Base-by-base conservation (phyloP, 306 rosid genomes). In the Cercis canadensis region DNA sequence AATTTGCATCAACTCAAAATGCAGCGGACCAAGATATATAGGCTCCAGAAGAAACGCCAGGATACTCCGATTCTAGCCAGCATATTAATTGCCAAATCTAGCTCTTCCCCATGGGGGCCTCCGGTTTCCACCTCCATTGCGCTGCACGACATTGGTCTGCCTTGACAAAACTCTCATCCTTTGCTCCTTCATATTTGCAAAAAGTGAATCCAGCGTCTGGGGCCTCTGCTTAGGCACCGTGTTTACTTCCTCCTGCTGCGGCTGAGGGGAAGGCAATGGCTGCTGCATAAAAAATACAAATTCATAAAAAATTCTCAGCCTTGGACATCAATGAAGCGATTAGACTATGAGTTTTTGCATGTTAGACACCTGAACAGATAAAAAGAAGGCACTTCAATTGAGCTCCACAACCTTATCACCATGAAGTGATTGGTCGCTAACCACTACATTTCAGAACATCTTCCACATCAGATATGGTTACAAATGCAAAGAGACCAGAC, bases 101-200 rank as follows among this genome's bases (percentile, higher is more conserved):
- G 76, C 92, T 73, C 97, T 85, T 77, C 87, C 83, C 94, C 92
- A 81, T 1, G 83, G 94, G 6, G 79, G 86, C 85, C 86, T 88
- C 55, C 84, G 74, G 34, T 44, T 75, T 46, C 86, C 86, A 58
- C 80, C 79, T 31, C 83, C 85, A 57, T 72, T 81, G 49, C 81
- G 84, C 70, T 24, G 87, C 64, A 54, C 79, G 9, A 32, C 70
- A 73, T 73, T 78, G 71, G 75, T 88, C 78, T 80, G 88, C 74
- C 76, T 89, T 32, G 96, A 75, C 24, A 71, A 62, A 7, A 46
- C 73, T 71, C 78, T 90, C 89, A 88, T 71, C 75, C 98, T 89
- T 66, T 93, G 90, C 84, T 90, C 92, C 81, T 78, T 88, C 92
- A 90, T 81, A 81, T 89, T 90, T 54, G 98, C 96, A 78, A 93